Base-by-base conservation (phyloP, 1,284 basidiomycete species). In the Cystobasidiaceae sp. region DNA sequence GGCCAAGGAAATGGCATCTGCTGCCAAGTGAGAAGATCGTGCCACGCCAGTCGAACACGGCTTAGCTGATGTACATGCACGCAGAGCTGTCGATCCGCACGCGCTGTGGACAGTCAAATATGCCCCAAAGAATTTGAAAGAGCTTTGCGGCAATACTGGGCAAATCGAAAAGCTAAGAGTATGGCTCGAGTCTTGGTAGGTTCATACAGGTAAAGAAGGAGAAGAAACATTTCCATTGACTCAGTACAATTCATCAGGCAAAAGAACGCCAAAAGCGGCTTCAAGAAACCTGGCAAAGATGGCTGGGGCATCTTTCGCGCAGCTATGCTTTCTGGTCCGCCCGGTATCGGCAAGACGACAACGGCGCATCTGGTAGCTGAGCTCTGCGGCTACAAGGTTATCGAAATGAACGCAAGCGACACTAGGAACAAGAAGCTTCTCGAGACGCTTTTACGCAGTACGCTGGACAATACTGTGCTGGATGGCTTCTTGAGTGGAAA, bases 341-440 rank as follows among this genome's bases (percentile, higher is more conserved):
- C 94, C 3, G 94, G 96, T 2, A 96, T 97, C 64, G 94, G 94
- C 30, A 99, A 99, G 80, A 99, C 94, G 4, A 97, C 93, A 0
- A 89, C 89, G 67, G 94, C 94, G 0, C 94, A 98, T 77, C 75
- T 99, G 32, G 88, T 90, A 66, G 93, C 94, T 2, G 87, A 88
- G 74, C 77, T 89, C 25, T 90, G 85, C 45, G 96, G 94, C 0
- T 97, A 89, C 72, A 88, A 87, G 6, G 88, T 92, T 0, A 89
- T 98, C 66, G 94, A 98, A 75, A 81, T 98, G 68, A 98, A 98
- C 72, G 94, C 96, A 0, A 96, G 92, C 77, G 96, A 98, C 73
- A 83, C 89, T 1, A 81, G 94, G 57, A 97, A 93, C 77, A 98
- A 98, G 80, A 97, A 96, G 77, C 83, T 98, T 28, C 85, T 98